Evolutionary conservation across 257 asterid species (phyloP), one percentile per base, ranked within the genome.

Genomic region (Verbascum thapsus): DNA sequence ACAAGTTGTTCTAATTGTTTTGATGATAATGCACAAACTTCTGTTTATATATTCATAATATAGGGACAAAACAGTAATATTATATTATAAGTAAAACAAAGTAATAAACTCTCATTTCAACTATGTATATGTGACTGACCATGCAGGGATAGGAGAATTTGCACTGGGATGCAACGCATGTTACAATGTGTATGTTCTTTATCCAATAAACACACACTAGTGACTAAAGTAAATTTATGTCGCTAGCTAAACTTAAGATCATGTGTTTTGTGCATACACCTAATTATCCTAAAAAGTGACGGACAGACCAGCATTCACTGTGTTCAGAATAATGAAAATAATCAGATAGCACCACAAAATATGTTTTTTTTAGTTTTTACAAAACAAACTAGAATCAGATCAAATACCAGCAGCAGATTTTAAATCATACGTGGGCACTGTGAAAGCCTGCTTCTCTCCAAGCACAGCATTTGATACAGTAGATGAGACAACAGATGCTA

Each of bases 351-450:
- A 45, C 20, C 30, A n/a, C 57, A 53, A 42, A 53, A 39, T 58
- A 66, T 45, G n/a, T 42, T 72, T 66, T n/a, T n/a, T n/a, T 64
- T 44, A 50, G 64, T 50, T 65, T 59, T 47, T 55, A 70, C 72
- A n/a, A 73, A 72, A 48, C 59, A 68, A 85, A 76, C 71, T 15
- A 68, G 85, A 90, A 81, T 79, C 69, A 80, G 95, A 85, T 79
- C 66, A 83, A 81, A 89, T 92, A 90, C 99, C 99, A 68, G 97
- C 96, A 80, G 99, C 99, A 82, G 99, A 90, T 85, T 85, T 94
- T 94, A 94, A 82, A 81, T 94, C 99, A 84, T 94, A 94, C 72
- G 88, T 83, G 85, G 99, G 99, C 85, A 94, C 99, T 15, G 98
- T 87, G 80, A 94, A 90, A 40, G 99, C 97, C 85, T 94, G 98